Conservation (phyloP, 805 yeast species). For the Kazachstania bromeliacearum region DNA sequence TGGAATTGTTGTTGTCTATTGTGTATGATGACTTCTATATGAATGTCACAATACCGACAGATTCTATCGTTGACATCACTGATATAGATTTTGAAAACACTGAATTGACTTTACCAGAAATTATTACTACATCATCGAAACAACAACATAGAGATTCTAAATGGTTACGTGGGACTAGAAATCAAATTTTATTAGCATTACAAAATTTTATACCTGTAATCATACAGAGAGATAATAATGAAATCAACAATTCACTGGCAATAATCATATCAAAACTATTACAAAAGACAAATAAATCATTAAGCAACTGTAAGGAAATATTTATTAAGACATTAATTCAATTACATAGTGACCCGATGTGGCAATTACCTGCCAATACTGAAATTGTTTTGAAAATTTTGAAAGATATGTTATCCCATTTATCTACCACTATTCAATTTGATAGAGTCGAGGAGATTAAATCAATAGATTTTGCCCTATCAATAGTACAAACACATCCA, state of each 20-base stretch:
- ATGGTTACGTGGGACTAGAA: slow-evolving; percentile 48
- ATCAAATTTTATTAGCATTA: slow-evolving; percentile 42
- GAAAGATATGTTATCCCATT: neutral
- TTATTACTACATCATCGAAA: neutral
- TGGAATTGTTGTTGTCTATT: slow-evolving; percentile 24
- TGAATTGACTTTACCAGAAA: slow-evolving; percentile 1
- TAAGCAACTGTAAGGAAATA: slow-evolving; percentile 14
- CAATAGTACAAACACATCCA: neutral
- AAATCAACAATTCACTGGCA: slow-evolving; percentile 11
- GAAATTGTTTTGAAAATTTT: neutral
- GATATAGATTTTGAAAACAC: slow-evolving; percentile 6
- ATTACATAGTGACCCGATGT: slow-evolving; percentile 4
- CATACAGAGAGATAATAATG: slow-evolving; percentile 16
- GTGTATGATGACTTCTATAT: slow-evolving; percentile 39
- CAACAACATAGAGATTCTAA: slow-evolving; percentile 34
- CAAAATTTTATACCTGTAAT: slow-evolving; percentile 26
- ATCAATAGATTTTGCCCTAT: slow-evolving; percentile 10
- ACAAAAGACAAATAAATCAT: slow-evolving; percentile 10
- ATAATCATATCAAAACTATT: slow-evolving; percentile 11
- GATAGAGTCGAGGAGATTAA: slow-evolving; percentile 8
- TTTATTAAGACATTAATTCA: slow-evolving; percentile 11
- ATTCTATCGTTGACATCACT: slow-evolving; percentile 10
- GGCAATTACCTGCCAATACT: too few relatives aligned
- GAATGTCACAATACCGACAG: slow-evolving; percentile 9
- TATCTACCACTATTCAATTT: slow-evolving; percentile 8